These are phyloP conservation scores for Pneumocystis murina DNA, from an alignment of 1,139 yeast species.

Conservation along the genomic window DNA sequence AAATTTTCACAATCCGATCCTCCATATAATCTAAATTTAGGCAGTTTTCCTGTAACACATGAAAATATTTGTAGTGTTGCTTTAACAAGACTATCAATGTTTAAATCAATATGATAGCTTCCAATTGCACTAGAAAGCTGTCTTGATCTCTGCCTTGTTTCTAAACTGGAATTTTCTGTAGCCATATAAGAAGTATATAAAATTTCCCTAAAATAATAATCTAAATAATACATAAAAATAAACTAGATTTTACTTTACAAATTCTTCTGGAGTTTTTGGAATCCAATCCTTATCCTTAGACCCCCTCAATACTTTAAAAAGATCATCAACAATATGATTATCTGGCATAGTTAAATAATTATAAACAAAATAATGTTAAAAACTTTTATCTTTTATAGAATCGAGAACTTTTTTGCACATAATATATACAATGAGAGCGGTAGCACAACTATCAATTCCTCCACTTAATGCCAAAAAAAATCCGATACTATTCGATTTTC, in stretches of 20 bases:
- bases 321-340: conserved; percentile 48
- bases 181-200: conserved; percentile 95
- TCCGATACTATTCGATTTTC: conserved; percentile 83
- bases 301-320: conserved; percentile 42
- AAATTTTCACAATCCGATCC: conserved; percentile 82
- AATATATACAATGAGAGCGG: conserved; percentile 82
- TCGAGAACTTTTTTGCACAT: conserved; percentile 77
- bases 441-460: conserved; percentile 95
- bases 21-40: conserved; percentile 81
- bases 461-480: conserved; percentile 88
- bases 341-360: not conserved
- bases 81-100: conserved; percentile 71
- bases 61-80: conserved; percentile 66
- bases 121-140: conserved; percentile 63
- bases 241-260: conserved; percentile 35
- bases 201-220: conserved; percentile 21
- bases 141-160: conserved; percentile 75
- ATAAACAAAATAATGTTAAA: not conserved
- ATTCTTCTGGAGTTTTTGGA: conserved; percentile 60
- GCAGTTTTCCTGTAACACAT: conserved; percentile 77
- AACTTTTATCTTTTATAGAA: conserved; percentile 50
- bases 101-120: conserved; percentile 76
- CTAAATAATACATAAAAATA: not conserved
- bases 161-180: conserved; percentile 75
- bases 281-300: conserved; percentile 38